phyloP scores from a whole-genome alignment of 495 filamentous ascomycete genomes.

The Hypoxylon subgilvum region DNA sequence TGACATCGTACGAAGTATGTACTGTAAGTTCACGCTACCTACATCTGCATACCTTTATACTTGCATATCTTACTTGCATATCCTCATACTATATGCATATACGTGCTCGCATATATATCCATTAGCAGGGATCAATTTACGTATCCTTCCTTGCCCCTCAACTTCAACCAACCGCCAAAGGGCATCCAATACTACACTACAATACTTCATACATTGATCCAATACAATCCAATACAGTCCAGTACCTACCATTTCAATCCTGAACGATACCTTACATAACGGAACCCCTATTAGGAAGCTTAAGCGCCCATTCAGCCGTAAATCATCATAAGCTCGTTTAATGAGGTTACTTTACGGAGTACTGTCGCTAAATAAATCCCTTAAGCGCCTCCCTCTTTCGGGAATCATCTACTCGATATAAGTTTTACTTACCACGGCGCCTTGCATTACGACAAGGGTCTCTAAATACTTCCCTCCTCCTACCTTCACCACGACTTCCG shows the following conservation, averaged over 20 bases:
- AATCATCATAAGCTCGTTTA: slow-evolving; percentile 3
- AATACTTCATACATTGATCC: too few relatives aligned
- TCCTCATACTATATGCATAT: background rate
- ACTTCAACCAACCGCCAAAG: too few relatives aligned
- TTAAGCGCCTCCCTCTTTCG: slow-evolving; percentile 6
- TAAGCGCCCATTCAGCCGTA: slow-evolving; percentile 28
- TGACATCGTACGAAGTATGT: too few relatives aligned
- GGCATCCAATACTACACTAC: too few relatives aligned
- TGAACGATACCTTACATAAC: slow-evolving; percentile 24
- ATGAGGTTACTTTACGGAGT: slow-evolving; percentile 10
- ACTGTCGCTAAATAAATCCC: slow-evolving; percentile 16
- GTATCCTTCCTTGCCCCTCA: too few relatives aligned
- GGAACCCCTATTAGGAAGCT: slow-evolving; percentile 18
- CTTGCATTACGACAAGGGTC: slow-evolving; percentile 37
- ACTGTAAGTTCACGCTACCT: too few relatives aligned
- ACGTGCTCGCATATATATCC: background rate
- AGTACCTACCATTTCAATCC: slow-evolving; percentile 20
- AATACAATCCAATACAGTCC: too few relatives aligned
- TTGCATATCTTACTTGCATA: slow-evolving; percentile 9
- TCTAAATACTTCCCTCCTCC: slow-evolving; percentile 17
- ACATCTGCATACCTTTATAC: background rate
- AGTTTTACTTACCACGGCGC: background rate
- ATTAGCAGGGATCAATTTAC: too few relatives aligned
- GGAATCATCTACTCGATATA: background rate
- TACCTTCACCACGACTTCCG: slow-evolving; percentile 36